Evolutionary conservation across 106 monocot species (phyloP), one percentile per base, ranked within the genome.

Genomic region (Dioscorea dumetorum): DNA sequence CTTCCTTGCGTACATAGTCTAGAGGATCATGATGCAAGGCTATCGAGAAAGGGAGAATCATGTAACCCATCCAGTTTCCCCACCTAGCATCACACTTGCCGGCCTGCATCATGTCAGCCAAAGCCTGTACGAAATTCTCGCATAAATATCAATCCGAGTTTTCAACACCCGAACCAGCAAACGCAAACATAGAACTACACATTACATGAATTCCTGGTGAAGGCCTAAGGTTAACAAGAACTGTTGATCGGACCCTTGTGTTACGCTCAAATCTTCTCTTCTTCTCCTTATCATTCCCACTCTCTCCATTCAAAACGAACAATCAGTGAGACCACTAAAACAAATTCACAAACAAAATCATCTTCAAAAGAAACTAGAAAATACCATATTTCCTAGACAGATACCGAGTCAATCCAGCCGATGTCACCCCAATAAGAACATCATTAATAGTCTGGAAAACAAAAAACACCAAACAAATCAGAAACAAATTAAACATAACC

Each of bases 361-460:
- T 13, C 2, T 34, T 17, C 9, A 14, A 67, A 10, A 51, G 9
- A 50, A 18, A 41, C 1, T 8, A 41, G 41, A 6, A 10, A 41
- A 41, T 41, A 70, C 66, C 73, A 19, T 73, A 77, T 63, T 41
- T 90, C 62, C 83, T 77, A 33, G 12, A 23, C 14, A 91, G 74
- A 63, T 95, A 95, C 21, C 87, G 83, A 31, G 90, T 79, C 33
- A 95, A 66, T 22, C 76, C 83, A 2, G 85, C 85, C 2, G 94
- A 79, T 10, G 75, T 78, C 4, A 88, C 18, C 19, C 85, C 94
- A 6, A 95, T 5, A 33, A 90, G 57, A 20, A 95, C 94, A 71
- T 95, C 94, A 63, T 95, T 95, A 24, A 95, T 57, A 4, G 90
- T 95, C 94, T 94, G 77, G 17, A 34, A 60, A 60, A 5, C 8